phyloP scores from a whole-genome alignment of 768 basidiomycete genomes.

The Pholiota molesta region DNA sequence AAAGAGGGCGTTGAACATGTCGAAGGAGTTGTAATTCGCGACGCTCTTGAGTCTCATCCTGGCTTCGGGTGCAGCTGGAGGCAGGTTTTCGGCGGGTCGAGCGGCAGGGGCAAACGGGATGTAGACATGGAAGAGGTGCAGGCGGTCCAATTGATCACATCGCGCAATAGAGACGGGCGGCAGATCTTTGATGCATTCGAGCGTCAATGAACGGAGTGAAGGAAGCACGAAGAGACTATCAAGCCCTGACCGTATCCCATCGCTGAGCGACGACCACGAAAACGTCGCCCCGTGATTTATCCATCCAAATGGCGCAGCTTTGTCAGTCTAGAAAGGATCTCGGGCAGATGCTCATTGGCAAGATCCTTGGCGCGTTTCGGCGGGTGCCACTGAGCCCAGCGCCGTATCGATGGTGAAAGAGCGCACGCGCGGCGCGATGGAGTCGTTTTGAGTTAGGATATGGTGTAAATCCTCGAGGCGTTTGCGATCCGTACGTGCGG shows the following conservation, averaged over 20 bases:
- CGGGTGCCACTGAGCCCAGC: neutral
- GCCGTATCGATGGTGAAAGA: conserved; percentile 6
- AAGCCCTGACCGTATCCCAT: neutral
- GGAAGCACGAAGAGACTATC: neutral
- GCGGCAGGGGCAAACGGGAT: neutral
- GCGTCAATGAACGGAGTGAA: conserved; percentile 2
- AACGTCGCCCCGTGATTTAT: neutral
- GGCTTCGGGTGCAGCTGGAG: neutral
- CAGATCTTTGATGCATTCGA: conserved; percentile 6
- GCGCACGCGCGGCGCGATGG: conserved; percentile 8
- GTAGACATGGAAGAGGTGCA: conserved; percentile 4
- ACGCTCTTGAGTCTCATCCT: neutral
- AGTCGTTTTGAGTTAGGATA: conserved; percentile 1
- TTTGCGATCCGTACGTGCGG: neutral
- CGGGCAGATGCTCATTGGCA: conserved; percentile 2
- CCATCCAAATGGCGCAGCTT: conserved; percentile 10
- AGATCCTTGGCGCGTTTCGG: neutral
- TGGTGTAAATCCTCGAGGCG: neutral
- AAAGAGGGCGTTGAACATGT: neutral
- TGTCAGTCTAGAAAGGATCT: conserved; percentile 4
- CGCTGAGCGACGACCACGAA: conserved; percentile 2
- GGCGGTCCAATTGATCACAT: neutral
- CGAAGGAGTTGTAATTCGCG: conserved; percentile 1
- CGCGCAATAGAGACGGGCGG: neutral
- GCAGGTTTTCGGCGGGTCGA: neutral